Evolutionary conservation across 129 eudicot species (phyloP), one percentile per base, ranked within the genome.

Genomic region (Sambucus nigra): DNA sequence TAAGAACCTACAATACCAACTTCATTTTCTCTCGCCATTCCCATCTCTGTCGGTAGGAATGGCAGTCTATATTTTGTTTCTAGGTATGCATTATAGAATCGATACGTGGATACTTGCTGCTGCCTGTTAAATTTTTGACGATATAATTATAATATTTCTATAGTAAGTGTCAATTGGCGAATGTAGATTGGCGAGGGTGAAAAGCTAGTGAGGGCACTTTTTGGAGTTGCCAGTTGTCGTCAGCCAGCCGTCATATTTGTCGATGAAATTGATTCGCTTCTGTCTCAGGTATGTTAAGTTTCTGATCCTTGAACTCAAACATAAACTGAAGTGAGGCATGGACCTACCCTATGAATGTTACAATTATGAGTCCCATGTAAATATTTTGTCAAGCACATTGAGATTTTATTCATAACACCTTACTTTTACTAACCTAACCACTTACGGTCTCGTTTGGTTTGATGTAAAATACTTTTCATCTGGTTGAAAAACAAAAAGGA

Each of bases 191-290:
- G 98, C 10, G 95, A 89, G 69, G 92, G 98, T 57, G 95, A 89
- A 62, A 89, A 89, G 88, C 83, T 89, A 52, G 95, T 89, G 59
- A 76, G 98, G 68, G 95, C 98, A 46, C 94, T 89, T 63, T 89
- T 89, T 73, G 98, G 88, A 46, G 95, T 89, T 63, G 98, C 98
- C 25, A 67, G 95, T 65, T 89, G 94, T 63, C 95, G 94, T 21
- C 95, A 85, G 65, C 95, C 98, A 65, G 95, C 95, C 55, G 98
- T 89, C n/a, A 89, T 89, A 73, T 89, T 79, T 47, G 95, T 85
- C 29, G 98, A 89, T 84, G 98, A 89, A 79, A 84, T 89, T 13
- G 98, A 89, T 73, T 89, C 95, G 38, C 86, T 89, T 63, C 75
- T 89, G 24, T 89, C 94, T 51, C 94, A 89, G 94, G 95, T 89